Evolutionary conservation across 768 basidiomycete species (phyloP), one percentile per base, ranked within the genome.

Genomic region (Dioszegia hungarica): DNA sequence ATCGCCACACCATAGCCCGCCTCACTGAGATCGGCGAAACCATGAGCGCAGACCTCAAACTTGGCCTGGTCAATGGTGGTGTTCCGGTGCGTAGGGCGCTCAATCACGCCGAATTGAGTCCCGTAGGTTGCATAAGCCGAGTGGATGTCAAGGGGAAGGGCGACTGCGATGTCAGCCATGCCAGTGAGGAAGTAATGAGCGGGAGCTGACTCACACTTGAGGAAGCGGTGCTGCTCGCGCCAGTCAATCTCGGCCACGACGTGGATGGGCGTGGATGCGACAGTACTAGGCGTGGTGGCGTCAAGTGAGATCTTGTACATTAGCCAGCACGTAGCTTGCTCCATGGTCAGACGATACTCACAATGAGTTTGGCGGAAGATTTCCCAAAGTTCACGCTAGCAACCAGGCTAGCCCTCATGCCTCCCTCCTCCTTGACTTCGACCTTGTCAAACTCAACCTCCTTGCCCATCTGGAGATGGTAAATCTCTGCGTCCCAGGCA

Each of bases 41-140:
- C 92, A 78, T 95, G 94, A 1, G 88, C 90, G 72, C 90, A 94
- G 17, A 97, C 94, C 77, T 98, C 94, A 64, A 98, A 98, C 80
- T 91, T 93, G 43, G 70, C 70, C 14, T 50, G 45, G 27, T 67
- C 73, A 82, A 85, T 86, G 0, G 85, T 88, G 5, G 92, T 95
- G 68, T 97, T 98, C 78, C 91, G 89, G 78, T 93, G 87, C 3
- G 92, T 97, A 0, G 94, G 88, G 39, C 94, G 82, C 65, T 89
- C 85, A n/a, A 93, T 82, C 66, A 83, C 82, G 0, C 94, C 94
- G 63, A 92, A 97, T 64, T 90, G 91, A 2, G 88, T 89, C 75
- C 95, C 93, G 70, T 93, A 98, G 0, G 85, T 90, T 0, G 92
- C 93, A 56, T 85, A 81, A 37, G 85, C 83, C 59, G 81, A 86